Conservation (phyloP, 2,329 filamentous ascomycete species). For the Paracorniculantispora psalliotae region DNA sequence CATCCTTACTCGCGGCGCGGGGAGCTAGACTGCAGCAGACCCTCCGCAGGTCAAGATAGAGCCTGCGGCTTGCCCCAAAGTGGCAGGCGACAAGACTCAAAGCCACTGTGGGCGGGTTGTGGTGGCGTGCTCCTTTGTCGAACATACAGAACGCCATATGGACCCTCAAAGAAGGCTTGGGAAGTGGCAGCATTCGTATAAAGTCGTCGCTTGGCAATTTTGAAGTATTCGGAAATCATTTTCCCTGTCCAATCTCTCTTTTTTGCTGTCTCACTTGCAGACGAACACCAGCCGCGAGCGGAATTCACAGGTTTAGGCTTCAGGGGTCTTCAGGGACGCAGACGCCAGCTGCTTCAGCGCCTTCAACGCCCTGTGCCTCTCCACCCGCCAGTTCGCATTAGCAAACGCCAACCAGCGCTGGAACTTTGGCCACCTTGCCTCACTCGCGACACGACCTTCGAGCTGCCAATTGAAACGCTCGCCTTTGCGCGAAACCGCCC, state of each 20-base stretch:
- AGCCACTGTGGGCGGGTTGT: background rate
- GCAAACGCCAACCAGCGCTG: background rate
- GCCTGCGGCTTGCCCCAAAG: slow-evolving; percentile 1
- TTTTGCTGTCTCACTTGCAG: background rate
- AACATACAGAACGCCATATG: background rate
- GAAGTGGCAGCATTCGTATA: background rate
- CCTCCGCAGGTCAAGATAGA: background rate
- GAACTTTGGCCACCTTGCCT: slow-evolving; percentile 2
- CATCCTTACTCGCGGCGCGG: background rate
- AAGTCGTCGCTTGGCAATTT: background rate
- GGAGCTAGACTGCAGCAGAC: background rate
- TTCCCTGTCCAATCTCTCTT: background rate
- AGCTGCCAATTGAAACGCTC: background rate
- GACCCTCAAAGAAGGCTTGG: background rate
- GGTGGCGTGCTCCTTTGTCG: slow-evolving; percentile 9
- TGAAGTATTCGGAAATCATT: background rate
- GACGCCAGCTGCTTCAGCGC: background rate
- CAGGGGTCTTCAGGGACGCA: background rate
- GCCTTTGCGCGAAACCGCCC: background rate
- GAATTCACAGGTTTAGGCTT: background rate
- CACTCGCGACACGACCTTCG: background rate
- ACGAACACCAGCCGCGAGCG: background rate
- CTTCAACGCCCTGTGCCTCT: background rate
- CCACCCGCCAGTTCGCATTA: background rate
- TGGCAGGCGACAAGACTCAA: slow-evolving; percentile 10